Conservation (phyloP, 768 basidiomycete species). For the Mycena venus region DNA sequence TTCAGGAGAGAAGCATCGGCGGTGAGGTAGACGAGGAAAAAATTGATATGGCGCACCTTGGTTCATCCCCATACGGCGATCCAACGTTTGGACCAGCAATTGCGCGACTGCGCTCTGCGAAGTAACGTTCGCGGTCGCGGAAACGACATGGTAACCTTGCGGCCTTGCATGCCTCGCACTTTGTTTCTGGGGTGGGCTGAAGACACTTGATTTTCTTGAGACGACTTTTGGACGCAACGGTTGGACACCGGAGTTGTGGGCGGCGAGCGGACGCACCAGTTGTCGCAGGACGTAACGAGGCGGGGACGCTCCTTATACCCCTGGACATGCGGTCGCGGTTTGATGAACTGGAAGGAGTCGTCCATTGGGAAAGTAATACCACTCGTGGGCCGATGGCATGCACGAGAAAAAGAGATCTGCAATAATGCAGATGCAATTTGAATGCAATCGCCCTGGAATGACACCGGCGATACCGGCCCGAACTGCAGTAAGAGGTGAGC, state of each 20-base stretch:
- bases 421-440: too few species aligned
- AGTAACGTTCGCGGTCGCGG: constrained; percentile 88
- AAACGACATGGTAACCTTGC: constrained; percentile 82
- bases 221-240: constrained; percentile 67
- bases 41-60: constrained; percentile 49
- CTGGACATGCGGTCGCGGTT: constrained; percentile 81
- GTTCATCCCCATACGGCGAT: constrained; percentile 58
- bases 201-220: constrained; percentile 92
- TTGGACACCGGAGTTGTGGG: constrained; percentile 11
- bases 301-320: constrained; percentile 88
- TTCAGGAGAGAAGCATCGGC: too few species aligned
- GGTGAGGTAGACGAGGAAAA: too few species aligned
- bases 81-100: constrained; percentile 74
- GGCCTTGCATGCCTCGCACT: constrained; percentile 84
- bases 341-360: constrained; percentile 86
- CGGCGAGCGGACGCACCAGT: constrained; percentile 68
- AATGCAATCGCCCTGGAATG: too few species aligned
- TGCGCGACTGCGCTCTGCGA: constrained; percentile 86
- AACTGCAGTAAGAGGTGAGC: too few species aligned
- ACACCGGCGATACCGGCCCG: too few species aligned
- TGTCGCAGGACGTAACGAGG: constrained; percentile 91
- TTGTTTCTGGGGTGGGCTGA: constrained; percentile 74
- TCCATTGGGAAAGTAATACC: constrained; percentile 70
- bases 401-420: too few species aligned
- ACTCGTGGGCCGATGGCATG: too few species aligned